Evolutionary conservation across 768 basidiomycete genomes (phyloP), one percentile per base, ranked within the genome.

Genomic region (Obba rivulosa): DNA sequence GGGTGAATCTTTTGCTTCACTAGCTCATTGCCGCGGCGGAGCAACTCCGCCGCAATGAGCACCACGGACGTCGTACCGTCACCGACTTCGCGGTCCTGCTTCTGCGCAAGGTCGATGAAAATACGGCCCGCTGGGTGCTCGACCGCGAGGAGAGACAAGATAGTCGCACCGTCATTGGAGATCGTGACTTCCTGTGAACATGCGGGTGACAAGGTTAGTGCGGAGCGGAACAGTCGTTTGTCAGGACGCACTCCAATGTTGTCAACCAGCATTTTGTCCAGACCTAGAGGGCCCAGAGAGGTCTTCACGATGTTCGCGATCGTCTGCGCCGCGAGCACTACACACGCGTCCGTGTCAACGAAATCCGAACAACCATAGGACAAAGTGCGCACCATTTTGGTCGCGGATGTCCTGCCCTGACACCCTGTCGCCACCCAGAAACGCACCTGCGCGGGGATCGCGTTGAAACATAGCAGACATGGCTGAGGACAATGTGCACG

Each of bases 161-260:
- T 99, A n/a, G 96, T 98, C 14, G 96, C 96, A 41, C 96, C 96
- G 71, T 98, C 96, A 69, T 99, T 99, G 41, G 96, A 97, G 65
- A 99, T 98, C 24, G 96, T 98, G 23, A 98, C 94, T 78, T 99
- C 96, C 92, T 95, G 67, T 4, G 39, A 34, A 31, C 22, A 14
- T 20, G 14, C 16, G 41, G n/a, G 7, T 42, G 28, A 13, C 13
- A 31, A 13, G 28, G 28, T 31, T 13, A 31, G 28, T 31, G 7
- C 5, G 13, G 28, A 7, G 28, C 38, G 16, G 38, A 31, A 7
- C 7, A 31, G 28, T n/a, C n/a, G n/a, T n/a, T n/a, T n/a, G 28
- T 22, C 11, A 35, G 4, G 2, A 34, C 9, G 70, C 63, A 94
- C 92, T 57, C 93, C 94, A 56, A 97, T 93, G 70, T 95, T 94